A percentile compares a stretch with the other conserved stretches of the same genome.
These are phyloP conservation scores for Helminthosporium solani DNA, from an alignment of 2,329 filamentous ascomycete genomes.

Conservation along the genomic window DNA sequence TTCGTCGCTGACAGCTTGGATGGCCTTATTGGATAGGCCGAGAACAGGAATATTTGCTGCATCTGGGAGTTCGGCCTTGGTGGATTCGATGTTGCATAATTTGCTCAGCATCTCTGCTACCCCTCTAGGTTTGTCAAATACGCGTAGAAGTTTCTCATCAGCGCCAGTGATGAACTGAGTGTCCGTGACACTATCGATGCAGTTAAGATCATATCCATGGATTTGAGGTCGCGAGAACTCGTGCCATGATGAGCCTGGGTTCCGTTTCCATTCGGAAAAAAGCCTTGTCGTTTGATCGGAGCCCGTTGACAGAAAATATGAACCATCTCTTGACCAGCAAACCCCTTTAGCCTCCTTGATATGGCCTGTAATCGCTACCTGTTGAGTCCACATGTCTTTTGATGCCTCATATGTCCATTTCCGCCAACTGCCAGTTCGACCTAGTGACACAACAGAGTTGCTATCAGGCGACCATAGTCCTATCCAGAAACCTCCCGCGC, in stretches of 20 bases:
- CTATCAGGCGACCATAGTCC: slow-evolving; percentile 87
- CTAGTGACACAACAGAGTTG: slow-evolving; percentile 73
- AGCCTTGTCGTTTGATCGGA: slow-evolving; percentile 91
- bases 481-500: slow-evolving; percentile 94
- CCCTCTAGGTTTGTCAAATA: slow-evolving; percentile 85
- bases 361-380: slow-evolving; percentile 79
- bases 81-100: slow-evolving; percentile 61
- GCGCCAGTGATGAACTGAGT: slow-evolving; percentile 88
- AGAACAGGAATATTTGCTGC: slow-evolving; percentile 93
- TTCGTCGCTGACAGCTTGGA: slow-evolving; percentile 54
- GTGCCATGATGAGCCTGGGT: slow-evolving; percentile 69
- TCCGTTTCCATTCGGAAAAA: slow-evolving; percentile 73
- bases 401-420: slow-evolving; percentile 68
- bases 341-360: slow-evolving; percentile 77
- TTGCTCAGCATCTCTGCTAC: slow-evolving; percentile 72
- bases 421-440: slow-evolving; percentile 91
- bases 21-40: slow-evolving; percentile 92
- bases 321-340: slow-evolving; percentile 78
- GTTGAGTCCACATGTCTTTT: slow-evolving; percentile 72
- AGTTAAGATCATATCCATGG: slow-evolving; percentile 97
- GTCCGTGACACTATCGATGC: slow-evolving; percentile 72
- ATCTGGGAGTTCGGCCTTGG: slow-evolving; percentile 61
- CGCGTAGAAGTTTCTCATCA: slow-evolving; percentile 95
- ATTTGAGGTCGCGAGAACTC: slow-evolving; percentile 96
- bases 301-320: slow-evolving; percentile 84